Percentiles rank a stretch among this genome's conserved stretches.
These are phyloP conservation scores for Picocystis sp. DNA, from an alignment of 163 green algal genomes.

Conservation along the genomic window DNA sequence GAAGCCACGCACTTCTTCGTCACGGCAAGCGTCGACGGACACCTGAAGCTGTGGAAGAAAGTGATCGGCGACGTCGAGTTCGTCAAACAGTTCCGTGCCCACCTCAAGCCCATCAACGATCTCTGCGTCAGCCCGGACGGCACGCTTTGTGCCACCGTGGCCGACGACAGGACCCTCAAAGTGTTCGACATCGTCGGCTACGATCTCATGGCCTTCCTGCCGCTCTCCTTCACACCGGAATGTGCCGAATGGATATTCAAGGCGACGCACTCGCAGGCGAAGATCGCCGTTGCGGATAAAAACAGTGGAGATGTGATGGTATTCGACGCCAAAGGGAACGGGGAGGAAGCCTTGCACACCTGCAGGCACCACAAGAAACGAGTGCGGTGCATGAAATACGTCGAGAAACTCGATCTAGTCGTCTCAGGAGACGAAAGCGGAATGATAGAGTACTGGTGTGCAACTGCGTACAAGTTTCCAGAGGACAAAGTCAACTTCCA, in stretches of 20 bases:
- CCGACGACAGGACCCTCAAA: conserved; percentile 62
- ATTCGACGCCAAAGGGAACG: not conserved
- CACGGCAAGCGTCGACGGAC: conserved; percentile 71
- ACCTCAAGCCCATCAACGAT: conserved; percentile 53
- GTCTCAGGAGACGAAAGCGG: conserved; percentile 60
- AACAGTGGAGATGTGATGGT: conserved; percentile 2
- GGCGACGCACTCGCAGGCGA: conserved; percentile 42
- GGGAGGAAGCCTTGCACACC: not conserved
- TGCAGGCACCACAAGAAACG: conserved; percentile 45
- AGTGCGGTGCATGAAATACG: conserved; percentile 65
- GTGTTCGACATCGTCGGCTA: conserved; percentile 93
- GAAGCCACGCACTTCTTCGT: conserved; percentile 69
- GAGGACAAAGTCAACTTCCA: conserved; percentile 44
- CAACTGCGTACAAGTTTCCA: conserved; percentile 27
- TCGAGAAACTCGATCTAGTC: conserved; percentile 37
- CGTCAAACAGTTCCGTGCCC: conserved; percentile 88
- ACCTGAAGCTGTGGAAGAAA: conserved; percentile 99
- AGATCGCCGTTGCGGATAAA: conserved; percentile 66
- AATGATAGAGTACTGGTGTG: conserved; percentile 81
- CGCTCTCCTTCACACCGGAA: conserved; percentile 53
- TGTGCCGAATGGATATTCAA: conserved; percentile 66
- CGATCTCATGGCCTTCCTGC: conserved; percentile 94
- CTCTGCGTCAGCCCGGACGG: conserved; percentile 59
- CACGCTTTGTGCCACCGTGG: conserved; percentile 53
- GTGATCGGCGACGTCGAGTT: conserved; percentile 71